Percentiles rank a stretch among this genome's conserved stretches.
Conservation (phyloP, 2,329 filamentous ascomycete species). For the Ceratocystis cacaofunesta region DNA sequence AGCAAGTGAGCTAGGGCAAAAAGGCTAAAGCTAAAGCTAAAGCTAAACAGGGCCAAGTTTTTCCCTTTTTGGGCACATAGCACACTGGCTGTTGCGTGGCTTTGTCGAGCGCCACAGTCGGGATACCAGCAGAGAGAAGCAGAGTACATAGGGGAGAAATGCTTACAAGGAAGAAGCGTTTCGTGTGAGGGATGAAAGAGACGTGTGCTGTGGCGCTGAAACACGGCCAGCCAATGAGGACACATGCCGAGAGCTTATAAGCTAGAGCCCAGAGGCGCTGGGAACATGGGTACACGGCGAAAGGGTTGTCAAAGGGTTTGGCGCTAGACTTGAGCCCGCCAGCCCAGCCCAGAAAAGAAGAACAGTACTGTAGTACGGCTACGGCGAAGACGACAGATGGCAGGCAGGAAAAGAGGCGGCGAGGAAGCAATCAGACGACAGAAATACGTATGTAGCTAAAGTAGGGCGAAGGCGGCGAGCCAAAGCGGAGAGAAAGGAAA, state of each 20-base stretch:
- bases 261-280: not conserved
- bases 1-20: too few relatives aligned
- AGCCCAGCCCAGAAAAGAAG: not conserved
- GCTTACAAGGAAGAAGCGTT: too few relatives aligned
- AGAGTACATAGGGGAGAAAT: too few relatives aligned
- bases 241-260: not conserved
- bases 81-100: too few relatives aligned
- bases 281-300: not conserved
- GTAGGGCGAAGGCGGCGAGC: not conserved
- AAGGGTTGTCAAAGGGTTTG: not conserved
- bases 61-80: too few relatives aligned
- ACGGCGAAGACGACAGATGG: not conserved
- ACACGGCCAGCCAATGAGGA: not conserved
- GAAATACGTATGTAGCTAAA: not conserved
- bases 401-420: too few relatives aligned
- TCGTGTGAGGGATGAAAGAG: not conserved
- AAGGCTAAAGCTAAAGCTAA: too few relatives aligned
- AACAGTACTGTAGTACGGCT: not conserved
- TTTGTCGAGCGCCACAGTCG: too few relatives aligned
- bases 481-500: not conserved
- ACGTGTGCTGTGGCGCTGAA: not conserved
- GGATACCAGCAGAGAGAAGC: too few relatives aligned
- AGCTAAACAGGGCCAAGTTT: too few relatives aligned
- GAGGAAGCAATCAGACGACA: not conserved
- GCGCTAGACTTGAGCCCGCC: too few relatives aligned